Percentiles rank a stretch among this genome's conserved stretches.
Evolutionary conservation across 2,329 filamentous ascomycete species (phyloP).

Genomic region (Aspergillus aculeatus): DNA sequence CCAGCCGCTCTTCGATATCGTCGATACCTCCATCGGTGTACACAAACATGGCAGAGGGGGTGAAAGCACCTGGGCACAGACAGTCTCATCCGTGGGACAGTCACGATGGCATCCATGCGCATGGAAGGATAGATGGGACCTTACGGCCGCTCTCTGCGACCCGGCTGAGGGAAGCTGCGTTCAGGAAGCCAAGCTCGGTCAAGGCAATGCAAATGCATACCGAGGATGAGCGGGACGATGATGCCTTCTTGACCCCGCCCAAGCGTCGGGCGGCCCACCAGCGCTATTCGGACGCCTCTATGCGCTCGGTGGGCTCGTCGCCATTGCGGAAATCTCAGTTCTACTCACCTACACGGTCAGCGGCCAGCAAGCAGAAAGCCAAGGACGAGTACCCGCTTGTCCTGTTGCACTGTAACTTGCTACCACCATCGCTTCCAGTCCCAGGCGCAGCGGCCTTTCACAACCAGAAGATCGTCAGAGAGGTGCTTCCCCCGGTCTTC

Average conservation of each 20-base stretch:
- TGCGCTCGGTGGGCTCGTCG: constrained; percentile 34
- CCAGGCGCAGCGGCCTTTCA: constrained; percentile 35
- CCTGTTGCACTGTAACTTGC: constrained; percentile 59
- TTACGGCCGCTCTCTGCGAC: constrained; percentile 27
- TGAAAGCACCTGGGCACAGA: constrained; percentile 25
- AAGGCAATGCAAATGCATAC: constrained; percentile 46
- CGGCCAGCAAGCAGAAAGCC: constrained; percentile 31
- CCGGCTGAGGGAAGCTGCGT: constrained; percentile 37
- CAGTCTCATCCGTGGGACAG: constrained; percentile 20
- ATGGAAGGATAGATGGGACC: constrained; percentile 19
- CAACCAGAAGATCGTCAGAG: constrained; percentile 47
- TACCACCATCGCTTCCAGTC: constrained; percentile 54
- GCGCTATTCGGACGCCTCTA: constrained; percentile 30
- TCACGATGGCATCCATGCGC: constrained; percentile 6
- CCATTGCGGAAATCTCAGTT: constrained; percentile 35
- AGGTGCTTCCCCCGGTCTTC: constrained; percentile 49
- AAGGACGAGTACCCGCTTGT: constrained; percentile 57
- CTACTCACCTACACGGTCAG: constrained; percentile 31
- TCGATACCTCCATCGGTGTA: constrained; percentile 42
- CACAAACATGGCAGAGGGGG: constrained; percentile 29
- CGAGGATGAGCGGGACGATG: constrained; percentile 42
- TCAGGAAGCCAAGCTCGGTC: constrained; percentile 48
- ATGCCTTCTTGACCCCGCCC: constrained; percentile 40
- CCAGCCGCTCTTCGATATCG: constrained; percentile 43
- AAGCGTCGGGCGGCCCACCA: constrained; percentile 28